Conservation (phyloP, 2,329 filamentous ascomycete species). For the Macroventuria anomochaeta region DNA sequence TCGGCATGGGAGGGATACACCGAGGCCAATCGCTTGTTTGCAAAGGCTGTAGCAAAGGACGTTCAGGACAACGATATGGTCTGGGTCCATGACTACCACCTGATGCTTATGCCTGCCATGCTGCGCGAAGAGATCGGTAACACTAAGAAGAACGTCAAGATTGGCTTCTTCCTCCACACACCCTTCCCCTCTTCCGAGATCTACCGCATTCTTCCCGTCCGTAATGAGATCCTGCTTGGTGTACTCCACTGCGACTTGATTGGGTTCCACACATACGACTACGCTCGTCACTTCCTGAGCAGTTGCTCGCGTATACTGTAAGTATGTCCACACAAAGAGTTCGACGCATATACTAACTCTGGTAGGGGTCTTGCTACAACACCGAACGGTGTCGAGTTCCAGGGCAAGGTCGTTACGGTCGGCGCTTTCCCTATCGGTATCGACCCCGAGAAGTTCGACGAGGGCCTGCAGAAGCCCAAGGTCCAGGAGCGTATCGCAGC, state of each 20-base stretch:
- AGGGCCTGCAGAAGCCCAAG: constrained; percentile 82
- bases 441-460: constrained; percentile 93
- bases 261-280: constrained; percentile 98
- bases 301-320: constrained; percentile 93
- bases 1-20: constrained; percentile 91
- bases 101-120: constrained; percentile 97
- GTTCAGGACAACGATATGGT: constrained; percentile 93
- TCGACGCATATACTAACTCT: constrained; percentile 10
- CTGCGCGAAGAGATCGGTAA: constrained; percentile 85
- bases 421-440: constrained; percentile 98
- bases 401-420: constrained; percentile 86
- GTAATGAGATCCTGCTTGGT: constrained; percentile 85
- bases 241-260: constrained; percentile 93
- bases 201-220: constrained; percentile 91
- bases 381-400: constrained; percentile 90
- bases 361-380: constrained; percentile 73
- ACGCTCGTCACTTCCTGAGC: constrained; percentile 96
- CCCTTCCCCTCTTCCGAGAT: constrained; percentile 97
- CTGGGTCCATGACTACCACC: constrained; percentile 98
- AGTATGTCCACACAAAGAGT: constrained; percentile 35
- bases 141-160: constrained; percentile 88
- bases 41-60: constrained; percentile 83
- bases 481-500: constrained; percentile 87
- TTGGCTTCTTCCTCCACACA: constrained; percentile 97
- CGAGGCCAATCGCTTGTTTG: constrained; percentile 91